These are phyloP conservation scores for Penicillium thymicola DNA, from an alignment of 2,329 filamentous ascomycete genomes.

Conservation along the genomic window DNA sequence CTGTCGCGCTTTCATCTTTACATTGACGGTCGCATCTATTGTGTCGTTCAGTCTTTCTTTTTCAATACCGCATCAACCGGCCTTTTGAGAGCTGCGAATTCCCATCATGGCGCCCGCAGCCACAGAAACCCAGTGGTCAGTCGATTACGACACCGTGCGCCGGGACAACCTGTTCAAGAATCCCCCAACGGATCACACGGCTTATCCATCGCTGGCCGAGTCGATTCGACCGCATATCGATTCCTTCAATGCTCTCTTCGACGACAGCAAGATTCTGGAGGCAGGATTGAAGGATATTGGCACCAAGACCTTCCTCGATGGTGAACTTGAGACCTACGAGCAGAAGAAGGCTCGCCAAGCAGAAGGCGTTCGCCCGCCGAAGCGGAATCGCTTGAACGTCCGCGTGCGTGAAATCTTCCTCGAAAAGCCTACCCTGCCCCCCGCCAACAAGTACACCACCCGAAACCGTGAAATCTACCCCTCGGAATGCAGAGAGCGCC, in stretches of 20 bases:
- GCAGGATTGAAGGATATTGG: constrained; percentile 85
- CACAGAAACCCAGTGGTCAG: constrained; percentile 73
- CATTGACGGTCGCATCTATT: constrained; percentile 9
- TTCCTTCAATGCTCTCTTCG: constrained; percentile 90
- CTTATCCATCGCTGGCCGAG: constrained; percentile 79
- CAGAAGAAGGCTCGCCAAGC: constrained; percentile 46
- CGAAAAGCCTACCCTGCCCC: constrained; percentile 74
- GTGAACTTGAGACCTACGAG: constrained; percentile 51
- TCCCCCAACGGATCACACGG: constrained; percentile 80
- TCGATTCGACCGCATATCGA: constrained; percentile 92
- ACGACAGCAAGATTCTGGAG: constrained; percentile 67
- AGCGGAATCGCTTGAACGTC: constrained; percentile 71
- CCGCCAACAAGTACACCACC: constrained; percentile 75
- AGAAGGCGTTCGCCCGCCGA: constrained; percentile 52
- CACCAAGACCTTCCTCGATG: constrained; percentile 81
- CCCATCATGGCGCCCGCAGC: constrained; percentile 52
- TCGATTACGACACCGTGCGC: constrained; percentile 79
- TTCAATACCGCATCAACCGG: constrained; percentile 8
- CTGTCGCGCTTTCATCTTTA: background rate
- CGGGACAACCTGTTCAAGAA: constrained; percentile 86
- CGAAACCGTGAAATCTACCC: constrained; percentile 83
- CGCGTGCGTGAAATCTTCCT: constrained; percentile 78
- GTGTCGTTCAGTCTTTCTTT: constrained; percentile 11
- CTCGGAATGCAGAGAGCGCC: constrained; percentile 89
- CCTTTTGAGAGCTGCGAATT: constrained; percentile 10